Conservation (phyloP, 1,139 yeast genomes). For the Suhomyces kunorum region DNA sequence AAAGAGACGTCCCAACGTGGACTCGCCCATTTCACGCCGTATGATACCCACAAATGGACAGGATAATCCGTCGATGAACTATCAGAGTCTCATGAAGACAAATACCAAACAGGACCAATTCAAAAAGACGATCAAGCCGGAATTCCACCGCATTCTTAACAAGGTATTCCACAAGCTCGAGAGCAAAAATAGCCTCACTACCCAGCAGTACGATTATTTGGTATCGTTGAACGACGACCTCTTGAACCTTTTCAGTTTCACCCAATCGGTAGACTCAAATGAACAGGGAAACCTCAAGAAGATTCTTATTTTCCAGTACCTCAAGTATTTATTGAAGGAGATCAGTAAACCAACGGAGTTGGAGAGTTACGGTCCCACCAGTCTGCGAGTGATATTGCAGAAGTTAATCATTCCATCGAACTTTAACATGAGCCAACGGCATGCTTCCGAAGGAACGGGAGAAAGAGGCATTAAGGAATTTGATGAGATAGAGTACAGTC, state of each 20-base stretch:
- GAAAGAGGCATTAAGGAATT: slow-evolving; percentile 22
- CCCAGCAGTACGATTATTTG: slow-evolving; percentile 40
- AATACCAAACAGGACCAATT: slow-evolving; percentile 28
- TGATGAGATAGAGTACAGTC: slow-evolving; percentile 48
- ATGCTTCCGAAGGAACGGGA: slow-evolving; percentile 2
- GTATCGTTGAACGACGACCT: slow-evolving; percentile 36
- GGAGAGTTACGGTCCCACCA: slow-evolving; percentile 13
- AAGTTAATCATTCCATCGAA: slow-evolving; percentile 41
- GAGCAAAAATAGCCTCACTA: slow-evolving; percentile 31
- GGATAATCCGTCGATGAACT: slow-evolving; percentile 9
- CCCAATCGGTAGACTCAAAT: slow-evolving; percentile 21
- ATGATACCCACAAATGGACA: neutral
- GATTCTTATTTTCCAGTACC: slow-evolving; percentile 40
- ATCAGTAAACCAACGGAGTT: slow-evolving; percentile 23
- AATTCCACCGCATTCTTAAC: slow-evolving; percentile 35
- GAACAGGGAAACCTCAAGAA: slow-evolving; percentile 24
- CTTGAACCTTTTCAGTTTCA: slow-evolving; percentile 29
- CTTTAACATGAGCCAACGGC: slow-evolving; percentile 17
- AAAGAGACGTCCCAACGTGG: neutral
- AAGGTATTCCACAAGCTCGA: slow-evolving; percentile 41
- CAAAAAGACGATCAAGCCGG: slow-evolving; percentile 28
- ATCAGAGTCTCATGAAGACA: slow-evolving; percentile 12
- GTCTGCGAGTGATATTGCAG: slow-evolving; percentile 25
- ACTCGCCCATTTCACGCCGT: neutral
- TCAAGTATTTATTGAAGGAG: slow-evolving; percentile 45